Evolutionary conservation across 352 stramenopile species (phyloP).

Genomic region (Thalassiosira delicatula): DNA sequence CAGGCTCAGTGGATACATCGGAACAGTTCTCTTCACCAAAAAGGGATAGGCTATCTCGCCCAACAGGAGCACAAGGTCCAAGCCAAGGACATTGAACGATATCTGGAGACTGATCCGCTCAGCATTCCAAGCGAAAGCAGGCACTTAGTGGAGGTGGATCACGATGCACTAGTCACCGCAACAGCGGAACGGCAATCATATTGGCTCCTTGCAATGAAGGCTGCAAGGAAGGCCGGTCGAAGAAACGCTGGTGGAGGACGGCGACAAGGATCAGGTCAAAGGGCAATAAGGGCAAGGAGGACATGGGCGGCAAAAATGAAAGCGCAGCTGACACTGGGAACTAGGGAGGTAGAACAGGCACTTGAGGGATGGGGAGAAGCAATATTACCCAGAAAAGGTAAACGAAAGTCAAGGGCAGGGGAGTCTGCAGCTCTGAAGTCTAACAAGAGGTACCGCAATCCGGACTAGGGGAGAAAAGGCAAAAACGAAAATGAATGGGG

Average conservation of each 20-base stretch:
- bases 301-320: not conserved
- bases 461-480: not conserved
- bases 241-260: not conserved
- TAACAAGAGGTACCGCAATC: slow-evolving; percentile 2
- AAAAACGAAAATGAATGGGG: not conserved
- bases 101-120: not conserved
- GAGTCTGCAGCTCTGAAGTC: not conserved
- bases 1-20: slow-evolving; percentile 15
- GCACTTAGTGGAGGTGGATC: slow-evolving; percentile 1
- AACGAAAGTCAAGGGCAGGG: not conserved
- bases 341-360: not conserved
- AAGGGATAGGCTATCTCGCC: not conserved
- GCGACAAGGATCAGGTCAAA: not conserved
- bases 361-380: slow-evolving; percentile 1
- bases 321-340: not conserved
- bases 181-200: not conserved
- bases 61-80: not conserved
- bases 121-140: not conserved
- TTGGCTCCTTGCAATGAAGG: not conserved
- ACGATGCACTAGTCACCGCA: not conserved
- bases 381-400: not conserved
- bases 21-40: not conserved
- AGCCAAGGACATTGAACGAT: not conserved
- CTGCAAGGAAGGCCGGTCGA: not conserved
- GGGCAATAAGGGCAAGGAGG: not conserved